A percentile compares a stretch with the other conserved stretches of the same genome.
These are phyloP conservation scores for Solanum ossicruentum DNA, from an alignment of 257 asterid genomes.

Conservation along the genomic window DNA sequence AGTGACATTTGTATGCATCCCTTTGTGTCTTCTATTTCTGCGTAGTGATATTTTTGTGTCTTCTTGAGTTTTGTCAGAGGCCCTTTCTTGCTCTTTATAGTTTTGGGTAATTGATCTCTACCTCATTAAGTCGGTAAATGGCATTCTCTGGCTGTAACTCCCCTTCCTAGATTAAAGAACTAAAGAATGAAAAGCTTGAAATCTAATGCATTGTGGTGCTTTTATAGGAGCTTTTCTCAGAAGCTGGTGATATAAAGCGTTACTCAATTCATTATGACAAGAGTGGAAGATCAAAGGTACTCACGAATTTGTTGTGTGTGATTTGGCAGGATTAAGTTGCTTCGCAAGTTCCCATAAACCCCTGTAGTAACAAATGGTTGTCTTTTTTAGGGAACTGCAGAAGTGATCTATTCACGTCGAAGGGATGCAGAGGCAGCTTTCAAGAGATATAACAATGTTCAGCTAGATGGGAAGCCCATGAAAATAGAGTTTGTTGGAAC, in stretches of 20 bases:
- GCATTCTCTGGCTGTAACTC: not conserved
- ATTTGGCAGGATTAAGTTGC: not conserved
- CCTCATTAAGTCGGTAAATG: not conserved
- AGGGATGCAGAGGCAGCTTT: constrained; percentile 57
- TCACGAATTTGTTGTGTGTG: not conserved
- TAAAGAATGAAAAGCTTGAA: not conserved
- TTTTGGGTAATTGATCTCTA: not conserved
- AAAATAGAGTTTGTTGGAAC: constrained; percentile 49
- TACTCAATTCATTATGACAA: constrained; percentile 68
- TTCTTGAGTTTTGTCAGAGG: not conserved
- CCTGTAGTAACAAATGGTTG: not conserved
- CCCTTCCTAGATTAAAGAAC: not conserved
- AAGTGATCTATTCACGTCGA: constrained; percentile 53
- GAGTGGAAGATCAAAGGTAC: constrained; percentile 97
- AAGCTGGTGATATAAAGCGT: constrained; percentile 85
- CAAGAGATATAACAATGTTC: constrained; percentile 53
- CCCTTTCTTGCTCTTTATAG: not conserved
- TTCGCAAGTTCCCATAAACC: not conserved
- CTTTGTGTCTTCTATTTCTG: not conserved
- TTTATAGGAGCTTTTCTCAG: constrained; percentile 78
- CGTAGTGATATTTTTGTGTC: not conserved
- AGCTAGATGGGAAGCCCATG: constrained; percentile 69
- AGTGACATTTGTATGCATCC: not conserved
- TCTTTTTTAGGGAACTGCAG: constrained; percentile 84
- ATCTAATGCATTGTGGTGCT: not conserved